Evolutionary conservation across 192 early-diverging fungal species (phyloP).

Genomic region (Dissophora globulifera): DNA sequence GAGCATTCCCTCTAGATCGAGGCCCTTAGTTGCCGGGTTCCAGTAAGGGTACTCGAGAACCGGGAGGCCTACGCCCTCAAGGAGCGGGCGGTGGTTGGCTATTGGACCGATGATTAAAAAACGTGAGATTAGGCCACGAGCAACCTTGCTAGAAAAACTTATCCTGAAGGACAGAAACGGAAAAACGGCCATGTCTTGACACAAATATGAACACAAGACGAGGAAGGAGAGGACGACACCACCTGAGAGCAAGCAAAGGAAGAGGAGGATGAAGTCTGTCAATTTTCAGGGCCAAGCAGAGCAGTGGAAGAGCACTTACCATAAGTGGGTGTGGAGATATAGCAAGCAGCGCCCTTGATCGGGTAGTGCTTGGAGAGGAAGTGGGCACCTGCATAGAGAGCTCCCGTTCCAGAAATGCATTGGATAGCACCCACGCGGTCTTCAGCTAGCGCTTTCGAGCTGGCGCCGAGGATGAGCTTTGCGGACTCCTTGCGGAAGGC

Average conservation of each 20-base stretch:
- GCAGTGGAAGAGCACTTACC: conserved; percentile 59
- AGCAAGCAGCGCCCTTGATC: conserved; percentile 68
- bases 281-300: not conserved
- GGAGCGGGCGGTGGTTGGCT: conserved; percentile 80
- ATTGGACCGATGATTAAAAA: not conserved
- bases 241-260: too few relatives aligned
- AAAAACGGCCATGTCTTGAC: too few relatives aligned
- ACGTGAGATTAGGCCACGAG: not conserved
- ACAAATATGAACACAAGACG: not conserved
- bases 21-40: conserved; percentile 77
- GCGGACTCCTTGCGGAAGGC: conserved; percentile 82
- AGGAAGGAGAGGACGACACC: too few relatives aligned
- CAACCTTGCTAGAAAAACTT: not conserved
- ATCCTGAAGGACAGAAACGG: too few relatives aligned
- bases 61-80: conserved; percentile 83
- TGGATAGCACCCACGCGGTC: conserved; percentile 80
- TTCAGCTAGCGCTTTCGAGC: conserved; percentile 77
- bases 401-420: conserved; percentile 96
- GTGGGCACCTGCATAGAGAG: conserved; percentile 84
- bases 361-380: conserved; percentile 83
- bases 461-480: conserved; percentile 83
- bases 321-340: conserved; percentile 97
- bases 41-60: conserved; percentile 92
- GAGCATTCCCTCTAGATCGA: conserved; percentile 86
- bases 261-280: not conserved